These are phyloP conservation scores for Hanseniaspora gamundiae DNA, from an alignment of 1,139 yeast genomes.

Conservation along the genomic window DNA sequence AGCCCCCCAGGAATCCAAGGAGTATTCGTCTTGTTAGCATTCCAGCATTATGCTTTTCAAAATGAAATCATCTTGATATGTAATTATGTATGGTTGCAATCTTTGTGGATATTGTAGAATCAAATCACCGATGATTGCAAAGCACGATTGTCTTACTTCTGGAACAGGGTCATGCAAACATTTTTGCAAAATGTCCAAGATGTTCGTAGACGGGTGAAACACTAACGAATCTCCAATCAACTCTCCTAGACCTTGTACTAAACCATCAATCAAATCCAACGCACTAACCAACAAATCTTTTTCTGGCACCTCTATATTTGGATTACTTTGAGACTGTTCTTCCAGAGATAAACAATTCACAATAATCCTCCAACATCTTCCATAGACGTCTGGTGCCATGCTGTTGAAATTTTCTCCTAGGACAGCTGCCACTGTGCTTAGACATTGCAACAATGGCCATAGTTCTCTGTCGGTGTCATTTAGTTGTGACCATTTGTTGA, in stretches of 20 bases:
- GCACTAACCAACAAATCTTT: constrained; percentile 86
- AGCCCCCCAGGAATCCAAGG: constrained; percentile 29
- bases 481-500: constrained; percentile 64
- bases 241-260: constrained; percentile 74
- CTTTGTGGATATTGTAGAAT: constrained; percentile 38
- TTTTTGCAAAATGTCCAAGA: constrained; percentile 52
- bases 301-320: constrained; percentile 65
- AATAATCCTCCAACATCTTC: constrained; percentile 61
- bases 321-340: constrained; percentile 52
- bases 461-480: constrained; percentile 69
- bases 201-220: constrained; percentile 15
- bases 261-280: constrained; percentile 79
- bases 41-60: constrained; percentile 60
- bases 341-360: constrained; percentile 57
- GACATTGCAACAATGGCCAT: constrained; percentile 88
- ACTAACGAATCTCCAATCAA: constrained; percentile 47
- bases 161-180: constrained; percentile 67
- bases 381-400: constrained; percentile 81
- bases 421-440: constrained; percentile 83
- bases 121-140: constrained; percentile 82
- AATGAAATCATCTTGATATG: constrained; percentile 37
- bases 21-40: constrained; percentile 29
- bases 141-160: constrained; percentile 88
- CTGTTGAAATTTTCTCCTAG: constrained; percentile 79
- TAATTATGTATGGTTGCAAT: background rate